Base-by-base conservation (phyloP, 1,284 basidiomycete genomes). In the Lentinula novae-zelandiae region DNA sequence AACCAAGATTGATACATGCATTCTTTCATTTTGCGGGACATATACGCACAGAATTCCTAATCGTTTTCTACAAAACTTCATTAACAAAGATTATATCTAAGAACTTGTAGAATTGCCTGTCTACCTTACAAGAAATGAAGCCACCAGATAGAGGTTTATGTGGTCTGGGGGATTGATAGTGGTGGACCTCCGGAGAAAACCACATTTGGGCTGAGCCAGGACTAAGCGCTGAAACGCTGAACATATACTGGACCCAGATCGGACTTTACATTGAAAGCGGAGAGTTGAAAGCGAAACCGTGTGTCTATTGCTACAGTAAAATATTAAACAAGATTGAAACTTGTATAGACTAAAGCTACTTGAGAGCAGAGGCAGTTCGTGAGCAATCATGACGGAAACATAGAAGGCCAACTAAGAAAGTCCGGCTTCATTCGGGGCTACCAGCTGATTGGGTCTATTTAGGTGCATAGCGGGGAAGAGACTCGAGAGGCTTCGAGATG, bases 401-500 rank as follows among this genome's bases (percentile, higher is more conserved):
- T 9, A 22, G 15, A 53, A 27, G 22, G 7, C 20, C 20, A 12
- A 40, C 36, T 22, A 10, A 42, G 12, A 44, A 54, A 40, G 39
- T 27, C 15, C 56, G 39, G 44, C 54, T 27, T 46, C 53, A 27
- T 9, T 53, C 36, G 12, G 38, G 22, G 22, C 53, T 53, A 53
- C 49, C 54, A 39, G 58, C 44, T 17, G 62, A 56, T 33, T 15
- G 15, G 17, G 4, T 38, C 44, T 46, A 50, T n/a, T 63, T 63
- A 22, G 64, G 62, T n/a, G 77, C 78, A 66, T 85, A 84, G 39
- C 81, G 79, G 46, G 84, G 85, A 33, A 86, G 73, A 1, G 78
- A 68, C 69, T 86, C 84, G 5, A 83, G 70, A 17, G 85, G 84
- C 65, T 79, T 82, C 53, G 79, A 78, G 65, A 86, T 77, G 49